Evolutionary conservation across 768 basidiomycete genomes (phyloP).

Genomic region (Fibroporia radiculosa): DNA sequence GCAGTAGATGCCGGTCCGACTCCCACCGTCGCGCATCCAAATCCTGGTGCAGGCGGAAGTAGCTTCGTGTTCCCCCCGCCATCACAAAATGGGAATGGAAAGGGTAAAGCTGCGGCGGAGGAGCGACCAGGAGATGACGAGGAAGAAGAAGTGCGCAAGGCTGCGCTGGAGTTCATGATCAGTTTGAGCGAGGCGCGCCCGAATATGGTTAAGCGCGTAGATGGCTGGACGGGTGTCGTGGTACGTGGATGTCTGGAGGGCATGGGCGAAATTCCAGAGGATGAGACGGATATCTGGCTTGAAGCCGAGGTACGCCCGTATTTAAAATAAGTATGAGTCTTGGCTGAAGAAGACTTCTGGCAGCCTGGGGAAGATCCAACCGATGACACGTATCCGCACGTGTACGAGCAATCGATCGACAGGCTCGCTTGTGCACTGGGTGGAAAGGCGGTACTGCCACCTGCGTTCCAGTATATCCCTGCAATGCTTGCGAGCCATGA

Average conservation of each 20-base stretch:
- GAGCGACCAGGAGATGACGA: constrained; percentile 52
- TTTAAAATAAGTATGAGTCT: not conserved
- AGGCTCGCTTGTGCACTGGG: constrained; percentile 75
- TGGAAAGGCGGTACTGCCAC: constrained; percentile 66
- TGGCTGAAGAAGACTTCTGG: not conserved
- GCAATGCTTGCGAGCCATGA: constrained; percentile 76
- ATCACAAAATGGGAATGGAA: constrained; percentile 16
- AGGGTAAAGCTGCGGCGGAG: constrained; percentile 23
- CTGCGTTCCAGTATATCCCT: constrained; percentile 77
- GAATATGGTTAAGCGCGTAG: constrained; percentile 55
- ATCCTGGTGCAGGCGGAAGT: constrained; percentile 25
- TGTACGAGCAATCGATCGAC: constrained; percentile 81
- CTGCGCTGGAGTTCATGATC: constrained; percentile 79
- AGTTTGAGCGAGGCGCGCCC: constrained; percentile 71
- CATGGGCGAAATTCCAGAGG: constrained; percentile 72
- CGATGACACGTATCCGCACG: constrained; percentile 61
- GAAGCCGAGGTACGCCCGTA: constrained; percentile 58
- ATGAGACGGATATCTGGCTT: constrained; percentile 53
- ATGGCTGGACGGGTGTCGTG: constrained; percentile 63
- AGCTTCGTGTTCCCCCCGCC: constrained; percentile 34
- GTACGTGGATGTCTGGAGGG: constrained; percentile 76
- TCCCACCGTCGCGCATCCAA: constrained; percentile 42
- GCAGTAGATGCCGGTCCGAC: constrained; percentile 45
- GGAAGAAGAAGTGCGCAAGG: constrained; percentile 58
- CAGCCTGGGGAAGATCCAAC: constrained; percentile 58